phyloP scores from a whole-genome alignment of 2,329 filamentous ascomycete genomes.

The Claviceps spartinae region DNA sequence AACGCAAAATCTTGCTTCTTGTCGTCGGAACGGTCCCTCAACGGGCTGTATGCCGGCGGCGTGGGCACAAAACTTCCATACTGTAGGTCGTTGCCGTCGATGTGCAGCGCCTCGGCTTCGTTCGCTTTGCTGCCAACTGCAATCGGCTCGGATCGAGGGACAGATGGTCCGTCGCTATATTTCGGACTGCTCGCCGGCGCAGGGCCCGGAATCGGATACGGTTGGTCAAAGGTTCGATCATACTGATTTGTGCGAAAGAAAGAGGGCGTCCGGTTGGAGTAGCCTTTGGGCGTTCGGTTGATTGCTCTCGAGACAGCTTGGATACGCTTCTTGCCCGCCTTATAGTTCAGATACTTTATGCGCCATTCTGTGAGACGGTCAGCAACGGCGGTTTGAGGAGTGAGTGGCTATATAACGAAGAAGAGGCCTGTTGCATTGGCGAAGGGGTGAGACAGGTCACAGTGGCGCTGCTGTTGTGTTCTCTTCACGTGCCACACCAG shows the following conservation, averaged over 20 bases:
- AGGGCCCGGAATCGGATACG: not conserved
- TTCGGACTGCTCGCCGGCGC: not conserved
- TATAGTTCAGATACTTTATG: slow-evolving; percentile 89
- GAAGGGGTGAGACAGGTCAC: not conserved
- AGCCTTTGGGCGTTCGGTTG: slow-evolving; percentile 37
- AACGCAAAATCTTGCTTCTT: slow-evolving; percentile 31
- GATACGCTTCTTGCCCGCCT: slow-evolving; percentile 86
- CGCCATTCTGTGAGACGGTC: slow-evolving; percentile 55
- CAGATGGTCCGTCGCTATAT: not conserved
- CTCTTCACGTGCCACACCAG: too few relatives aligned
- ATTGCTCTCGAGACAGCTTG: slow-evolving; percentile 69
- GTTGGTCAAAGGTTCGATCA: slow-evolving; percentile 1
- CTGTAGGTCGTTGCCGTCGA: slow-evolving; percentile 24
- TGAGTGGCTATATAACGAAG: not conserved
- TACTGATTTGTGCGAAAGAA: slow-evolving; percentile 14
- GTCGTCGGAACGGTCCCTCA: slow-evolving; percentile 4
- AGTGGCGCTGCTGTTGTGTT: too few relatives aligned
- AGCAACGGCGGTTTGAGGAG: not conserved
- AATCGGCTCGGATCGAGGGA: slow-evolving; percentile 2
- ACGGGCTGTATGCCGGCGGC: slow-evolving; percentile 20
- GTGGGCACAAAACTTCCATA: slow-evolving; percentile 42
- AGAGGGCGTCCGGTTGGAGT: slow-evolving; percentile 19
- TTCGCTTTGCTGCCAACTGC: not conserved
- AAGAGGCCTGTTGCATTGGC: too few relatives aligned
- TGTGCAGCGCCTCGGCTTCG: slow-evolving; percentile 9